Conservation (phyloP, 177 flowering plant species). For the Vitis hybrid region DNA sequence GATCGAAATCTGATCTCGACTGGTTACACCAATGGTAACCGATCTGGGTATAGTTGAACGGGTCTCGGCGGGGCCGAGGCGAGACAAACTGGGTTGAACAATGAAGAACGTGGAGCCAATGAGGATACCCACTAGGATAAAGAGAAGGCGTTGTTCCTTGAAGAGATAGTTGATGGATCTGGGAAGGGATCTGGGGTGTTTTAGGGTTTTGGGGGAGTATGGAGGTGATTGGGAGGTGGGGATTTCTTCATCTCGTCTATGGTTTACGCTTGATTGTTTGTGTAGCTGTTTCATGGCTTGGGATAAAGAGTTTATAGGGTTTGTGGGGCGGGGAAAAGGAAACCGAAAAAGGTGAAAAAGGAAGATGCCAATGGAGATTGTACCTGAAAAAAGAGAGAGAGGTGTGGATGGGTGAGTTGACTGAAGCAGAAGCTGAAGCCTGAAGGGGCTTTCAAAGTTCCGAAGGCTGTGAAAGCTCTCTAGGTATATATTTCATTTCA, state of each 20-base stretch:
- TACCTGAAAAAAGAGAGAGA: too few species aligned
- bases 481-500: too few species aligned
- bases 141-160: constrained; percentile 77
- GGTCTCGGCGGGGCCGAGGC: constrained; percentile 27
- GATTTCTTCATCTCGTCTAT: constrained; percentile 47
- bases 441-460: too few species aligned
- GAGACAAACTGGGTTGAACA: constrained; percentile 62
- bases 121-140: constrained; percentile 70
- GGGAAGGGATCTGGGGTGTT: constrained; percentile 59
- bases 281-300: constrained; percentile 40
- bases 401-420: too few species aligned
- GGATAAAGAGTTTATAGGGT: too few species aligned
- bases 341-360: too few species aligned
- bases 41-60: constrained; percentile 16
- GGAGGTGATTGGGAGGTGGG: constrained; percentile 28
- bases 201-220: constrained; percentile 56
- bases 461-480: too few species aligned
- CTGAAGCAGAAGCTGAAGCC: too few species aligned
- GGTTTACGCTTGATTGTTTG: constrained; percentile 38
- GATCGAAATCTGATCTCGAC: constrained; percentile 4
- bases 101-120: constrained; percentile 83
- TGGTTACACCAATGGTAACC: neutral
- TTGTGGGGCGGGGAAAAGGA: too few species aligned
- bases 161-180: constrained; percentile 72
- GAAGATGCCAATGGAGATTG: too few species aligned